Evolutionary conservation across 2,329 filamentous ascomycete genomes (phyloP), one percentile per base, ranked within the genome.

Genomic region (Akanthomyces lecanii): DNA sequence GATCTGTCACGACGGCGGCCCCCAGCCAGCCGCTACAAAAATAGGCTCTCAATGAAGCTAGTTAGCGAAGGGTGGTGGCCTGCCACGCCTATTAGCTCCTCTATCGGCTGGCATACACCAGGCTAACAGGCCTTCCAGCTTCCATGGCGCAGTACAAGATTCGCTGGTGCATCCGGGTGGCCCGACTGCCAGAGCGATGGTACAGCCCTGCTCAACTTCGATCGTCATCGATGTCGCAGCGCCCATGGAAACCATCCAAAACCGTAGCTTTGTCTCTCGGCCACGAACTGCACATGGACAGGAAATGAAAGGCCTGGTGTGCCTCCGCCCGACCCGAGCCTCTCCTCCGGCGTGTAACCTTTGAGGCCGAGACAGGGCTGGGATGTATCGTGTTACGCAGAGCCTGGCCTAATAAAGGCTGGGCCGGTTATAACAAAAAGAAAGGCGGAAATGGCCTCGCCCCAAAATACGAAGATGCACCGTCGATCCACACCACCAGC

Each of bases 401-500:
- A 11, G 38, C 38, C 14, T 40, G 38, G 14, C 38, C 14, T 16
- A 40, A 40, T 40, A 40, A 47, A 16, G 30, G 54, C 36, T 30
- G 33, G 45, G 23, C 33, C 47, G 45, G 47, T 40, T 42, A 60
- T 42, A 44, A 25, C 28, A 36, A 33, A 50, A 21, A 59, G 21
- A 42, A 51, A 14, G 23, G n/a, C 21, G 36, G 57, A 51, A 21
- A 21, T 33, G 23, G 52, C 25, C 36, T 51, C 21, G 33, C 30
- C 30, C 44, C 10, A 50, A 47, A 42, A 62, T 56, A 62, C 61
- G 61, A 62, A 57, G 44, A 40, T 50, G 53, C 53, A 51, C n/a
- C 18, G 18, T 28, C n/a, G 51, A 44, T 56, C 52, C 52, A 51
- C 51, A 28, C 45, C 50, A 42, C 25, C 36, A 50, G 23, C 42